Evolutionary conservation across 2,329 filamentous ascomycete species (phyloP).

Genomic region (Fusarium protoensiforme): DNA sequence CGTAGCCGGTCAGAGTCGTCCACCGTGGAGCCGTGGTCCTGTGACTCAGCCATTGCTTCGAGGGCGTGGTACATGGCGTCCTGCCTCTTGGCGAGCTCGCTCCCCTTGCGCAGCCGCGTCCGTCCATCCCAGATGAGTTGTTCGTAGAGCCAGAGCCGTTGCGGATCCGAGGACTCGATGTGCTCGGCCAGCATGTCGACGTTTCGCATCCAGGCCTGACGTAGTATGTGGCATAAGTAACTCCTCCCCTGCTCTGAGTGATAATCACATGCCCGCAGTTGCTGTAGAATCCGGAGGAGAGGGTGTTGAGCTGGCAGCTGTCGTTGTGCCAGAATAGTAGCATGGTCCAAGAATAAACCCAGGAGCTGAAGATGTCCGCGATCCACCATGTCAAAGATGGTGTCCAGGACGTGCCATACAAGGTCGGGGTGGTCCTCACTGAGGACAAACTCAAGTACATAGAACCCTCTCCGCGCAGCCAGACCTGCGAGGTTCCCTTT

Average conservation of each 20-base stretch:
- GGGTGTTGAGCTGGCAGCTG: constrained; percentile 48
- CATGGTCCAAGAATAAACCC: constrained; percentile 48
- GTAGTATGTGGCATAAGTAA: constrained; percentile 47
- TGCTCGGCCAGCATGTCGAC: constrained; percentile 47
- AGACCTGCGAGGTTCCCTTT: constrained; percentile 50
- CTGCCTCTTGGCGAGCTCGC: constrained; percentile 42
- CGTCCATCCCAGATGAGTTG: constrained; percentile 54
- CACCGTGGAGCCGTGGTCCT: constrained; percentile 8
- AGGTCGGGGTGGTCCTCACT: constrained; percentile 52
- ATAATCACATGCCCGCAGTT: constrained; percentile 47
- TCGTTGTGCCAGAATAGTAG: constrained; percentile 42
- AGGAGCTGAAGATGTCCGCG: constrained; percentile 49
- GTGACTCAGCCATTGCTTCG: constrained; percentile 35
- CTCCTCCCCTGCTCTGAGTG: constrained; percentile 45
- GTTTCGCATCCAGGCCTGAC: constrained; percentile 52
- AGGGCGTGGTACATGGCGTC: constrained; percentile 47
- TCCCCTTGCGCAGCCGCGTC: constrained; percentile 47
- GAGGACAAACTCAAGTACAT: constrained; percentile 50
- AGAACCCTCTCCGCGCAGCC: constrained; percentile 50
- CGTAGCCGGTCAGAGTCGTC: constrained; percentile 42
- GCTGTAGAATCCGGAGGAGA: constrained; percentile 47
- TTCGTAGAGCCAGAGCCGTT: constrained; percentile 52
- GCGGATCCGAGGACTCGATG: constrained; percentile 44
- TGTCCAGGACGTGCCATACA: constrained; percentile 52
- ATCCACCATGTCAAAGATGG: constrained; percentile 53